Evolutionary conservation across 441 rosid species (phyloP).

Genomic region (Jatropha podagrica): DNA sequence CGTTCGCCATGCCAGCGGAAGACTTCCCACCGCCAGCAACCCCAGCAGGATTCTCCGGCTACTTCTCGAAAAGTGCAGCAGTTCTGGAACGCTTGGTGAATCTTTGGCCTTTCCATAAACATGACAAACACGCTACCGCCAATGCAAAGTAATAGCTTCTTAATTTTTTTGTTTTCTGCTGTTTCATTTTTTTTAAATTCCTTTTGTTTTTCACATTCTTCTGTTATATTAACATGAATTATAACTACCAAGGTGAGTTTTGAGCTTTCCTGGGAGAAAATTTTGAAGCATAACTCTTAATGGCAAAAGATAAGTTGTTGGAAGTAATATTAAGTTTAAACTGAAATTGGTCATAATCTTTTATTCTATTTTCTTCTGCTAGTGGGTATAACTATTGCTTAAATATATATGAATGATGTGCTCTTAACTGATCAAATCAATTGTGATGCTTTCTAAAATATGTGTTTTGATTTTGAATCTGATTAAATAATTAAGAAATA

Average conservation of each 20-base stretch:
- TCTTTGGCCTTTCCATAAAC: slow-evolving; percentile 93
- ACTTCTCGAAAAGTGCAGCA: slow-evolving; percentile 91
- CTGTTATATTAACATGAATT: not conserved
- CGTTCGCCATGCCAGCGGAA: slow-evolving; percentile 99
- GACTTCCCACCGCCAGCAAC: slow-evolving; percentile 94
- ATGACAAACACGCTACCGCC: slow-evolving; percentile 60
- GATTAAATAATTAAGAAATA: too few relatives aligned
- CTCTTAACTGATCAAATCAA: too few relatives aligned
- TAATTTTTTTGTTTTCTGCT: too few relatives aligned
- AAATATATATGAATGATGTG: not conserved
- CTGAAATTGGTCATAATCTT: not conserved
- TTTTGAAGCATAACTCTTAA: slow-evolving; percentile 15
- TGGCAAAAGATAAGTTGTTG: not conserved
- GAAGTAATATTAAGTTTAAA: slow-evolving; percentile 1
- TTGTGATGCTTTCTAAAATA: too few relatives aligned
- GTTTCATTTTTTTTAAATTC: not conserved
- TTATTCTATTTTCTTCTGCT: not conserved
- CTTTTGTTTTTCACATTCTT: not conserved
- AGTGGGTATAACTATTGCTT: not conserved
- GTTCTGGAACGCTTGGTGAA: slow-evolving; percentile 98
- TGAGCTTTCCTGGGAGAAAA: slow-evolving; percentile 19
- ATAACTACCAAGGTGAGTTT: slow-evolving; percentile 20
- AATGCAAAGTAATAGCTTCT: slow-evolving; percentile 53
- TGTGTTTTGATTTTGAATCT: too few relatives aligned
- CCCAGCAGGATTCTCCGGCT: slow-evolving; percentile 98